Evolutionary conservation across 441 rosid genomes (phyloP).

Genomic region (Jatropha podagrica): DNA sequence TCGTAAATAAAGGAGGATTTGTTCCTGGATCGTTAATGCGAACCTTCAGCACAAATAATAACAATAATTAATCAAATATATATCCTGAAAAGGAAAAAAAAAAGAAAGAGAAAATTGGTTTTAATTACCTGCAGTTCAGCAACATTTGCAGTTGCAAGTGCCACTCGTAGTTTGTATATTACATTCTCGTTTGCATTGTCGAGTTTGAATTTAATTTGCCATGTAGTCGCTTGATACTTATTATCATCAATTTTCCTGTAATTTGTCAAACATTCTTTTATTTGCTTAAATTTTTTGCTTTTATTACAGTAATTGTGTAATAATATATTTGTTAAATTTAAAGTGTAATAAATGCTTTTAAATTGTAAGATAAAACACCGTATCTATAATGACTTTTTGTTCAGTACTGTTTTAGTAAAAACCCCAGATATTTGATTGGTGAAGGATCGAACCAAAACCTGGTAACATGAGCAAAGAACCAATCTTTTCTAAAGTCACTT

Average conservation of each 20-base stretch:
- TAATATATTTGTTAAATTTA: too few relatives aligned
- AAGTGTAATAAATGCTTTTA: too few relatives aligned
- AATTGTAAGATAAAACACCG: too few relatives aligned
- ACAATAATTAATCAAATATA: background rate
- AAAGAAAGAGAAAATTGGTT: too few relatives aligned
- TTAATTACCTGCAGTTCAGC: slow-evolving; percentile 61
- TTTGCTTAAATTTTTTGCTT: too few relatives aligned
- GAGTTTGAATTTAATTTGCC: slow-evolving; percentile 71
- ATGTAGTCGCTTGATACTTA: slow-evolving; percentile 54
- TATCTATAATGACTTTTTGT: too few relatives aligned
- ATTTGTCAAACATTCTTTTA: background rate
- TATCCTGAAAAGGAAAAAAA: slow-evolving; percentile 31
- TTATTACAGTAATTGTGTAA: too few relatives aligned
- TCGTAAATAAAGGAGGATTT: slow-evolving; percentile 48
- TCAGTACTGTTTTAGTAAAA: too few relatives aligned
- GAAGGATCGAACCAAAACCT: slow-evolving; percentile 33
- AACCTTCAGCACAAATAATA: slow-evolving; percentile 31
- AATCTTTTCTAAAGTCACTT: slow-evolving; percentile 44
- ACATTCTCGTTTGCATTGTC: slow-evolving; percentile 30
- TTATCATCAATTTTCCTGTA: slow-evolving; percentile 48
- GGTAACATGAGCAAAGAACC: slow-evolving; percentile 62
- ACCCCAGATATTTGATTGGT: background rate
- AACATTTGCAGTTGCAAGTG: slow-evolving; percentile 67
- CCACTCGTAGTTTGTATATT: slow-evolving; percentile 56
- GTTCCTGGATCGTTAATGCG: slow-evolving; percentile 50